Evolutionary conservation across 106 monocot genomes (phyloP).

Genomic region (Cymbidium sinense): DNA sequence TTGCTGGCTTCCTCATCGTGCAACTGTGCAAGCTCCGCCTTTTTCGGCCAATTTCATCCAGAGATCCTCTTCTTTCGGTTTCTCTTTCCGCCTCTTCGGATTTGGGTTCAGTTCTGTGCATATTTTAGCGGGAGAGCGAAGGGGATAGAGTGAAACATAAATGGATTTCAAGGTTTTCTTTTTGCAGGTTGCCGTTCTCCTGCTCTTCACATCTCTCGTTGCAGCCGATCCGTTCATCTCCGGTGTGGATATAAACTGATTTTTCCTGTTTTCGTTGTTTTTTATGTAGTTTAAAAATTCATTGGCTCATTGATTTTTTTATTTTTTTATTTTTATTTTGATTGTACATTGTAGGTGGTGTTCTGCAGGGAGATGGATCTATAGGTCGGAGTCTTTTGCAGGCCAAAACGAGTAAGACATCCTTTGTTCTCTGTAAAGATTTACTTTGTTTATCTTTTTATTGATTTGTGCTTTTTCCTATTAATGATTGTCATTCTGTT

Average conservation of each 20-base stretch:
- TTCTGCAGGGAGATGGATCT: not conserved
- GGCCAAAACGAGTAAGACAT: constrained; percentile 4
- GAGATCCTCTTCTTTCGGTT: not conserved
- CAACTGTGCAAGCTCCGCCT: too few relatives aligned
- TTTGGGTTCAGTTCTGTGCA: not conserved
- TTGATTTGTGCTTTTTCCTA: too few relatives aligned
- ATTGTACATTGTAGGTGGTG: not conserved
- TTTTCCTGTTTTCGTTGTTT: not conserved
- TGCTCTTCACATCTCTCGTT: not conserved
- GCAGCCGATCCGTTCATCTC: constrained; percentile 5
- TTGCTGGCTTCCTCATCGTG: too few relatives aligned
- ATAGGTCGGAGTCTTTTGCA: constrained; percentile 1
- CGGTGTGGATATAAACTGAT: not conserved
- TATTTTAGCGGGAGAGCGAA: not conserved
- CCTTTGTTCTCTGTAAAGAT: not conserved
- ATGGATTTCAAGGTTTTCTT: not conserved
- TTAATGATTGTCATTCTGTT: not conserved
- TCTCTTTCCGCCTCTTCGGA: not conserved
- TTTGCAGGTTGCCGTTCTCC: not conserved
- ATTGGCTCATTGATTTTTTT: not conserved
- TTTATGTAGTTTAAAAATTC: not conserved
- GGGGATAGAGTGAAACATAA: too few relatives aligned
- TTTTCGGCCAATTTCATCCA: too few relatives aligned
- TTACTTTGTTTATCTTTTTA: not conserved
- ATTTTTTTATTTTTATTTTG: too few relatives aligned